Percentiles rank a stretch among this genome's conserved stretches.
Evolutionary conservation across 495 filamentous ascomycete species (phyloP).

Genomic region (Xylaria bambusicola): DNA sequence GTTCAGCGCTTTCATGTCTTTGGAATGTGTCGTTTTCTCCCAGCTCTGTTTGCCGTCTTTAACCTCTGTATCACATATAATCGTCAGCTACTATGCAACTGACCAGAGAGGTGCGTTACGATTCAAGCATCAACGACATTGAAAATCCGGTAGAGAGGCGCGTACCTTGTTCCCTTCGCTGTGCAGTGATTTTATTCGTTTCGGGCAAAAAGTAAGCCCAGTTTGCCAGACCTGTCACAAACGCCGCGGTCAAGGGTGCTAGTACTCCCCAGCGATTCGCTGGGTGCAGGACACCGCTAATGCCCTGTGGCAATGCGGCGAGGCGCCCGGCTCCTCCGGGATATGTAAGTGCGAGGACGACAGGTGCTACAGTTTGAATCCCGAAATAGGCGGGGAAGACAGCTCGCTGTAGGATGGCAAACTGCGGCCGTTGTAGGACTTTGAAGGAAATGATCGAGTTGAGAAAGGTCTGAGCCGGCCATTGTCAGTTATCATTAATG

Average conservation of each 20-base stretch:
- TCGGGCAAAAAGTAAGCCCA: slow-evolving; percentile 66
- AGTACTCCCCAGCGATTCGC: slow-evolving; percentile 61
- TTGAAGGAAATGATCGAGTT: slow-evolving; percentile 72
- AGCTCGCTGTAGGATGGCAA: slow-evolving; percentile 72
- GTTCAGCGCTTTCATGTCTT: slow-evolving; percentile 81
- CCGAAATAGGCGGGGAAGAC: slow-evolving; percentile 87
- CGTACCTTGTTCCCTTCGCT: slow-evolving; percentile 75
- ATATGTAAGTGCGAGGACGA: slow-evolving; percentile 77
- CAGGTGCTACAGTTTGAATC: slow-evolving; percentile 72
- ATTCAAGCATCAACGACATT: not conserved
- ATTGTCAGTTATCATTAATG: slow-evolving; percentile 1
- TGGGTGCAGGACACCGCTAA: slow-evolving; percentile 57
- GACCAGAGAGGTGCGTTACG: too few species aligned
- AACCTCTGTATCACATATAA: slow-evolving; percentile 30
- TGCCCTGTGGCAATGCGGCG: slow-evolving; percentile 36
- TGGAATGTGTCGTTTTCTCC: slow-evolving; percentile 70
- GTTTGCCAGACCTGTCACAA: slow-evolving; percentile 67
- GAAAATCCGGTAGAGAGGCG: not conserved
- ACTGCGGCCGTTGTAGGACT: slow-evolving; percentile 75
- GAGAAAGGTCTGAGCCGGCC: slow-evolving; percentile 68
- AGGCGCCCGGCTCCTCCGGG: slow-evolving; percentile 4
- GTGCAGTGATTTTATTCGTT: slow-evolving; percentile 69
- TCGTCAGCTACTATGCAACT: slow-evolving; percentile 3
- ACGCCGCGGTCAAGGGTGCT: slow-evolving; percentile 64
- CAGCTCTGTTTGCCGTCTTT: slow-evolving; percentile 81